Evolutionary conservation across 805 yeast species (phyloP).

Genomic region (Blastobotrys americana): DNA sequence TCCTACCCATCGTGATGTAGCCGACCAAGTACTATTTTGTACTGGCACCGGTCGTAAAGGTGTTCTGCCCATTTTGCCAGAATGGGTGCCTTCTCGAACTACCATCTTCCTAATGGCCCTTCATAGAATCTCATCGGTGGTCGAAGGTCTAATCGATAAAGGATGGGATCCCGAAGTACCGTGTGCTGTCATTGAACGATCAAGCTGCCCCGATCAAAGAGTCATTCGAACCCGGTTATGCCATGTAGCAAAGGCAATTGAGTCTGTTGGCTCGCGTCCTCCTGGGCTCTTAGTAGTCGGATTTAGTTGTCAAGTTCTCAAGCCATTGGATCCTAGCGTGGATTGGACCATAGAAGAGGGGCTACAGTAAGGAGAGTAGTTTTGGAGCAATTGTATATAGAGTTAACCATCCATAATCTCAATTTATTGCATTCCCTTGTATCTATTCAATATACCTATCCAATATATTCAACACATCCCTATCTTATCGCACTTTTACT

Average conservation of each 20-base stretch:
- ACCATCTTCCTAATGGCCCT: constrained; percentile 86
- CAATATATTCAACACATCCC: no score
- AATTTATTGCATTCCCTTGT: no score
- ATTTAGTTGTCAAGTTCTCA: constrained; percentile 56
- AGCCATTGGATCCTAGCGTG: constrained; percentile 21
- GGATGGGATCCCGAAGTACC: constrained; percentile 70
- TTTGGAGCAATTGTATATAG: no score
- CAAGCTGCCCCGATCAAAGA: constrained; percentile 89
- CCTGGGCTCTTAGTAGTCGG: constrained; percentile 89
- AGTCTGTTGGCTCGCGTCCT: constrained; percentile 76
- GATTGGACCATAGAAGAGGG: constrained; percentile 48
- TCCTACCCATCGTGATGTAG: constrained; percentile 84
- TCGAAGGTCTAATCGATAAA: constrained; percentile 40
- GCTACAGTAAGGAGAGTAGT: no score
- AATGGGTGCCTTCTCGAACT: constrained; percentile 63
- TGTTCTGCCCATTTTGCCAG: constrained; percentile 69
- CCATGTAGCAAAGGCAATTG: constrained; percentile 64
- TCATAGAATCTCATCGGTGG: constrained; percentile 49
- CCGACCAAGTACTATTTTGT: constrained; percentile 87
- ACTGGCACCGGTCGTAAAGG: constrained; percentile 94
- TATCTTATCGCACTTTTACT: no score
- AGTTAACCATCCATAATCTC: no score
- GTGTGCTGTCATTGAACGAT: constrained; percentile 81
- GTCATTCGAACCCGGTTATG: constrained; percentile 65
- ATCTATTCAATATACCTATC: no score